Evolutionary conservation across 2,329 filamentous ascomycete genomes (phyloP), one percentile per base, ranked within the genome.

Genomic region (Periconia sp.): DNA sequence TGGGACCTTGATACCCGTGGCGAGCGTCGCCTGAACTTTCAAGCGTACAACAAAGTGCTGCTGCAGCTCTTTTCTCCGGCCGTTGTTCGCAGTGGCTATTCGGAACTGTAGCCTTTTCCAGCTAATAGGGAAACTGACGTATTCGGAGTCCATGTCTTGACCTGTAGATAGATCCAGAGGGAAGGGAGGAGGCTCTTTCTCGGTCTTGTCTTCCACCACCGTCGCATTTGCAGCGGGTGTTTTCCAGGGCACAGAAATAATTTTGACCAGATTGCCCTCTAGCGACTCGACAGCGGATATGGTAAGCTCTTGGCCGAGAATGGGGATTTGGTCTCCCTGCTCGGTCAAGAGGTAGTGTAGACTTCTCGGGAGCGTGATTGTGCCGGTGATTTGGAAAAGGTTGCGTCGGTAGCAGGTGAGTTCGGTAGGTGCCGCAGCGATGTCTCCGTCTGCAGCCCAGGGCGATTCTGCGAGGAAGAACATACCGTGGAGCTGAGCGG

Each of bases 231-330:
- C 90, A 27, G 89, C 90, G 1, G 92, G 92, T 1, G 92, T 97
- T 79, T 97, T 97, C 93, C 93, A 97, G 1, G 93, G 93, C 55
- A 97, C 96, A 8, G 94, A 94, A 58, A 97, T 97, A 57, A 97
- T 87, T 64, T 95, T 93, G 42, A 97, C 91, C 0, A 90, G 79
- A 64, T 96, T 93, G 33, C 91, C 91, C 71, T 97, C 93, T 15
- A 96, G 92, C 1, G 93, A 97, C 72, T 97, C 93, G 46, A 92
- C 96, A 9, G 93, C 93, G 6, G 91, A 95, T 45, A 97, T 90
- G 50, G 88, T 87, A 49, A 97, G 85, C 72, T 97, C 92, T 73
- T 93, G 90, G 58, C 82, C 89, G 58, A 85, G 84, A 46, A 97
- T 91, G 1, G 90, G 88, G 41, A 96, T 87, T 43, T 89, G 88